These are phyloP conservation scores for Luvunga scandens DNA, from an alignment of 345 rosid species.

Conservation along the genomic window DNA sequence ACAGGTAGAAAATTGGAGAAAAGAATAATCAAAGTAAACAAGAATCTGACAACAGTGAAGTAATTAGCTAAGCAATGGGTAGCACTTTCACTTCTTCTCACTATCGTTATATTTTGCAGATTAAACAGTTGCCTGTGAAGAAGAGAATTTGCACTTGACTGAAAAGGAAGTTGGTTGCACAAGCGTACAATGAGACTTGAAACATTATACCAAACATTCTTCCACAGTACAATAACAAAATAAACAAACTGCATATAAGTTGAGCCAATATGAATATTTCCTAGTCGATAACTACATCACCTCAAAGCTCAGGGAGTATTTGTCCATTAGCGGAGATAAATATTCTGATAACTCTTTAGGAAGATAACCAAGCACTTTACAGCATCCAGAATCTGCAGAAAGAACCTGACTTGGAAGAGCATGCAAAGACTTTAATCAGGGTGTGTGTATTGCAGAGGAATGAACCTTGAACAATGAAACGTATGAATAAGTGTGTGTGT, in stretches of 20 bases:
- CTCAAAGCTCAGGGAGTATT: constrained; percentile 57
- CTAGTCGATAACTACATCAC: constrained; percentile 34
- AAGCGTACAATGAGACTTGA: neutral
- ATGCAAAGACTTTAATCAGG: neutral
- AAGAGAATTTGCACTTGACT: neutral
- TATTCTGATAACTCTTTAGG: constrained; percentile 71
- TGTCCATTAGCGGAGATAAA: constrained; percentile 70
- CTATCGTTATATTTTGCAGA: neutral
- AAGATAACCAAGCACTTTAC: constrained; percentile 70
- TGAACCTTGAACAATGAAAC: neutral
- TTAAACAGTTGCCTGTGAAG: neutral
- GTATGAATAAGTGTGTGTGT: neutral
- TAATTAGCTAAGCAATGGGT: neutral
- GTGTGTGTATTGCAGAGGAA: neutral
- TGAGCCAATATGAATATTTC: neutral
- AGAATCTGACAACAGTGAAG: neutral
- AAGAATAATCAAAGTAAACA: neutral
- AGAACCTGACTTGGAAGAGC: constrained; percentile 52
- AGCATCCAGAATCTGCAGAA: constrained; percentile 39
- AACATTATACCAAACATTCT: neutral
- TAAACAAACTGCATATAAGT: neutral
- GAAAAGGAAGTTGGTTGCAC: neutral
- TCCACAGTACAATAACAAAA: neutral
- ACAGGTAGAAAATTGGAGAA: neutral
- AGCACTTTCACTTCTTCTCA: neutral